phyloP scores from a whole-genome alignment of 2,329 filamentous ascomycete species.

The Trichophyton equinum region DNA sequence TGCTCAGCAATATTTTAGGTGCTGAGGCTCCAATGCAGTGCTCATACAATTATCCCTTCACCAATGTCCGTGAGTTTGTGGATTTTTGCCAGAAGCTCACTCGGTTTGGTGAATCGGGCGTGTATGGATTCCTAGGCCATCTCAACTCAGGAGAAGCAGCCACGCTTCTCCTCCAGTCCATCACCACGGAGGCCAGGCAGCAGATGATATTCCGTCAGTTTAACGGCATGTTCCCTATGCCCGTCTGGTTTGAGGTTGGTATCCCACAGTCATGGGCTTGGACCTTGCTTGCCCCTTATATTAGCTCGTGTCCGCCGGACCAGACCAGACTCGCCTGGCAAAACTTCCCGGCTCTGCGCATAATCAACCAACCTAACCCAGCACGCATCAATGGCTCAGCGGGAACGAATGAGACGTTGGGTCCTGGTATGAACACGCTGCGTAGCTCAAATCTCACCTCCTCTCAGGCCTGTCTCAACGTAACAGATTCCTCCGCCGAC shows the following conservation, averaged over 20 bases:
- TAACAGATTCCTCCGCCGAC: conserved; percentile 19
- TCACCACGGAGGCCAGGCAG: conserved; percentile 68
- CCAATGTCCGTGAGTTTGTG: conserved; percentile 61
- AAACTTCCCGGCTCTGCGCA: conserved; percentile 61
- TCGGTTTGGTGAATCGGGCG: conserved; percentile 64
- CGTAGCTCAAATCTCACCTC: conserved; percentile 25
- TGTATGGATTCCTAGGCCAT: conserved; percentile 69
- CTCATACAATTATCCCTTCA: conserved; percentile 70
- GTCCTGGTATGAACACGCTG: conserved; percentile 22
- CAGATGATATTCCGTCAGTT: conserved; percentile 79
- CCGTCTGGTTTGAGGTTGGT: conserved; percentile 67
- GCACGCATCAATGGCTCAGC: conserved; percentile 46
- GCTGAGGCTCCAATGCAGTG: conserved; percentile 58
- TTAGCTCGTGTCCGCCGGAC: conserved; percentile 58
- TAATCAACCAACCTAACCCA: conserved; percentile 67
- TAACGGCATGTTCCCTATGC: conserved; percentile 65
- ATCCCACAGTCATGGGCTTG: conserved; percentile 77
- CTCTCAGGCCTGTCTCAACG: background rate
- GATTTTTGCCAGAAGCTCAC: conserved; percentile 83
- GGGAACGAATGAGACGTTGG: conserved; percentile 49
- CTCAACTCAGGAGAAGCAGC: conserved; percentile 63
- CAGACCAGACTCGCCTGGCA: conserved; percentile 70
- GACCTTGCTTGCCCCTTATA: conserved; percentile 70
- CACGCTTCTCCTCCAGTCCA: conserved; percentile 60
- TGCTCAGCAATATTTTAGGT: conserved; percentile 67